These are phyloP conservation scores for Wallacemonas sp. DNA, from an alignment of 208 protist species.

Conservation along the genomic window DNA sequence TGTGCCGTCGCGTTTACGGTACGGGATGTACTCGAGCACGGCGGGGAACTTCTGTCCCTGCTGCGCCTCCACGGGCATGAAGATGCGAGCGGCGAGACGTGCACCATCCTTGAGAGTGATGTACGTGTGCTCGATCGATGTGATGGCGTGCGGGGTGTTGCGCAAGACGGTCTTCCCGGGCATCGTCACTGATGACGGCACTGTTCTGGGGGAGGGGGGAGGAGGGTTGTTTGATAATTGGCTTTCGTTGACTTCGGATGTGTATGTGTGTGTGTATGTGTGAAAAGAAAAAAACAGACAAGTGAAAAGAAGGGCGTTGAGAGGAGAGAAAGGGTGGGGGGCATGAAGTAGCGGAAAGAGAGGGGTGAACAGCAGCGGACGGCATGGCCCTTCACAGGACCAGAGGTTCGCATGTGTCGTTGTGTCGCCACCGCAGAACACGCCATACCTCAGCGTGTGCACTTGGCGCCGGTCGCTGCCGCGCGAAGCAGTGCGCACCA, in stretches of 20 bases:
- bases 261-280: no score
- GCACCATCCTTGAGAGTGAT: conserved; percentile 43
- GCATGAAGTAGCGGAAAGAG: no score
- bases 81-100: conserved; percentile 43
- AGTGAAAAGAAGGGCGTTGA: not conserved
- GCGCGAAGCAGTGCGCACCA: no score
- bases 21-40: conserved; percentile 68
- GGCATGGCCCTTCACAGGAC: no score
- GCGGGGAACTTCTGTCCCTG: conserved; percentile 27
- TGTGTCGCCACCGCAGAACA: no score
- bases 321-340: not conserved
- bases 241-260: no score
- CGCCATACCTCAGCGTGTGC: no score
- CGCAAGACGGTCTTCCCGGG: conserved; percentile 11
- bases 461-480: no score
- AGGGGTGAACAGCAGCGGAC: no score
- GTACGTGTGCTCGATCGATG: conserved; percentile 42
- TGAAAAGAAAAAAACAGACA: not conserved
- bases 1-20: conserved; percentile 65
- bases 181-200: not conserved
- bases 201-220: not conserved
- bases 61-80: conserved; percentile 35
- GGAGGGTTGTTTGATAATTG: not conserved
- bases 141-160: conserved; percentile 30
- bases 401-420: no score